Evolutionary conservation across 371 early-diverging fungal genomes (phyloP), one percentile per base, ranked within the genome.

Genomic region (Mortierella sp.): DNA sequence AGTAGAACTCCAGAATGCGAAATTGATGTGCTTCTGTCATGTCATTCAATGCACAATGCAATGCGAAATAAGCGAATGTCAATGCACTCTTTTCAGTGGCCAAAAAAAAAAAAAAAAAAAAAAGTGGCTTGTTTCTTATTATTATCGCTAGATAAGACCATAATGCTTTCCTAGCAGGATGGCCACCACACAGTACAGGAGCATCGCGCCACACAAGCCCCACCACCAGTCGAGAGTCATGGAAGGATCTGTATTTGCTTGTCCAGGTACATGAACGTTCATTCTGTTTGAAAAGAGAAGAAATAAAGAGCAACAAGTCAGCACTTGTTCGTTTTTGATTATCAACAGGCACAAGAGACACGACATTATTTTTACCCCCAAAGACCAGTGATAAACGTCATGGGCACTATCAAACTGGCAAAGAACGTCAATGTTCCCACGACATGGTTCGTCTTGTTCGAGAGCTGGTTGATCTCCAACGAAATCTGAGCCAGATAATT

Each of bases 401-500:
- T 87, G n/a, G 99, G 98, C 12, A 99, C 89, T 23, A 99, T 81
- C 26, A 99, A 89, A 58, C 91, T 90, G 14, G 97, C 98, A 58
- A 97, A 72, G 14, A 94, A 94, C 14, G 98, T 97, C 69, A 99
- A 83, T 48, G 91, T 91, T 37, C 94, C 92, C 8, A 97, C 88
- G 0, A 95, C 93, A 46, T 93, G 93, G 69, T 96, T 95, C 42
- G 96, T 96, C 55, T 91, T 79, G 78, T 96, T 96, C 34, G 94
- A 94, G 4, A 96, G 89, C 70, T 95, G 94, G 14, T 97, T 98
- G 75, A 98, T 92, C 79, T 97, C 98, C 37, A 99, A 94, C 4
- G 92, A 92, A 34, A 98, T 98, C 68, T 97, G 96, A 1, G 98
- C 99, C 56, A 99, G 82, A 63, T 99, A 98, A 65, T 97, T 98